Conservation (phyloP, 2,329 filamentous ascomycete species). For the Amesomyces nigricolor region DNA sequence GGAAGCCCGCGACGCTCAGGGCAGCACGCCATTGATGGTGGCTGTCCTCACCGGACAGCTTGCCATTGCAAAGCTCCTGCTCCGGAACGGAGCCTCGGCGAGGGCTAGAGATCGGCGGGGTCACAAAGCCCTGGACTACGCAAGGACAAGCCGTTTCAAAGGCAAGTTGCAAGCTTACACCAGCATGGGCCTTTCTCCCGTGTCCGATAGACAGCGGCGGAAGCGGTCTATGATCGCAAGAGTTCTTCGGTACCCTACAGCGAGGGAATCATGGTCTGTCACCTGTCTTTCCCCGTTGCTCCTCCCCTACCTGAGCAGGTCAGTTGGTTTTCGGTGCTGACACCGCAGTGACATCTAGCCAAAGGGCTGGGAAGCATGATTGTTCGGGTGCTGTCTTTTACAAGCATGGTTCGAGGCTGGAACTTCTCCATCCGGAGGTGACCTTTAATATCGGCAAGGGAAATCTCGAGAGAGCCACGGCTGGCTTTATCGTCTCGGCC, state of each 20-base stretch:
- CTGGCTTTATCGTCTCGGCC: slow-evolving; percentile 15
- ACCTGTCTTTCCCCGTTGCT: background rate
- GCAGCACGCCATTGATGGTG: slow-evolving; percentile 14
- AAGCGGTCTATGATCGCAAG: background rate
- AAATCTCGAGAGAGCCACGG: slow-evolving; percentile 6
- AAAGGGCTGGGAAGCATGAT: background rate
- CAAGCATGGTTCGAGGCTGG: background rate
- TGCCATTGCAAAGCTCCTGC: slow-evolving; percentile 2
- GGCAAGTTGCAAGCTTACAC: background rate
- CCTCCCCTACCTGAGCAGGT: background rate
- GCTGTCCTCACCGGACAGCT: slow-evolving; percentile 13
- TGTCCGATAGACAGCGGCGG: background rate
- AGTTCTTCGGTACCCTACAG: slow-evolving; percentile 7
- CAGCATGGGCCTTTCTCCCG: background rate
- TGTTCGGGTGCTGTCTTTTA: background rate
- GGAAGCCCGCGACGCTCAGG: background rate
- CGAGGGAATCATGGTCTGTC: slow-evolving; percentile 11
- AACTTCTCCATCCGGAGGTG: background rate
- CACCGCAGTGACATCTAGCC: background rate
- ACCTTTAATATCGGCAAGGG: slow-evolving; percentile 1
- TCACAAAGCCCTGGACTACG: background rate
- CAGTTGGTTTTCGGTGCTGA: background rate
- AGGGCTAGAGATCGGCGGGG: background rate
- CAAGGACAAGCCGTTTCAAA: background rate
- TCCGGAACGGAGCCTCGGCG: slow-evolving; percentile 7